Base-by-base conservation (phyloP, 139 green algal species). In the Penium margaritaceum region DNA sequence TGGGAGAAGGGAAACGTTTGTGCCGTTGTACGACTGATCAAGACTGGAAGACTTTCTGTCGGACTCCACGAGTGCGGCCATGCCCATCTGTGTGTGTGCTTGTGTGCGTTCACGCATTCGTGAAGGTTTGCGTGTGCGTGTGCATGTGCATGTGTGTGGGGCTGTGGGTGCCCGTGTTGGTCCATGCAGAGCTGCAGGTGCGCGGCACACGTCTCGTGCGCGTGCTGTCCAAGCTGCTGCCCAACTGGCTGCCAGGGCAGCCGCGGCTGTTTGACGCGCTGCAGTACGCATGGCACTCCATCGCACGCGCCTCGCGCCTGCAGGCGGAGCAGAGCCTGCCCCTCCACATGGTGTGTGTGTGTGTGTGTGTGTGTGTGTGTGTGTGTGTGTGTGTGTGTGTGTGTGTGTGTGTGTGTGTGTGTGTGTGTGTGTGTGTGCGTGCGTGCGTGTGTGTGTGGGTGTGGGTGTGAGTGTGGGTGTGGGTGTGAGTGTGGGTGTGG, bases 391-490 rank as follows among this genome's bases (percentile, higher is more conserved):
- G 51, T 24, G 51, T 60, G 21, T 29, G 17, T 60, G 51, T 33
- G 44, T 54, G 27, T 60, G 51, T 60, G 12, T n/a, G 51, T 17
- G 7, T 60, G 51, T n/a, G 15, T 60, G 51, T 60, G 51, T 32
- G 51, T 60, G 51, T 27, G 27, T 7, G 19, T 60, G 19, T 27
- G 51, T 17, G 51, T 37, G 2, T 36, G 55, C 24, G 27, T 7
- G 55, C 0, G n/a, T 38, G 24, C 2, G 27, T 35, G 55, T 9
- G 17, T 46, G 36, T 27, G 66, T 65, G 88, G 79, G 60, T 90
- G 47, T 79, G 91, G 24, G 92, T 97, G 66, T 87, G 77, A 60
- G 89, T 90, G 78, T 81, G 88, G 39, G 75, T 98, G 35, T 88
- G 90, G 6, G 89, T 90, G 76, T 88, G 83, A 67, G 77, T 96